These are phyloP conservation scores for cucumber (Cucumis sativus) DNA, from an alignment of 306 rosid genomes.

Conservation along the genomic window DNA sequence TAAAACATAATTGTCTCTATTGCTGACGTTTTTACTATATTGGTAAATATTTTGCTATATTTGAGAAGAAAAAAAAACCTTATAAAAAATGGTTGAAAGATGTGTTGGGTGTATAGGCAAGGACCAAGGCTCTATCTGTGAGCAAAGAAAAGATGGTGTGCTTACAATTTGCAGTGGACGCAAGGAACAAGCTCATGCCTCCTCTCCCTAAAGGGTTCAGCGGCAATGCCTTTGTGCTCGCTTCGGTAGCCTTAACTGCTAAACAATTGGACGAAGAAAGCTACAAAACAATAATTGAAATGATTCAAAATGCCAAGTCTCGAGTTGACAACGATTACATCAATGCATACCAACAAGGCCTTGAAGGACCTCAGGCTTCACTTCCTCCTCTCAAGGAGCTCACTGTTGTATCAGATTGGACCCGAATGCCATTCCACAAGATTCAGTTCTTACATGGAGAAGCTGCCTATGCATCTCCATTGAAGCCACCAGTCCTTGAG, in stretches of 20 bases:
- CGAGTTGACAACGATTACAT: slow-evolving; percentile 37
- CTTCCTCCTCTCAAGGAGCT: slow-evolving; percentile 64
- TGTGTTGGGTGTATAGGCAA: slow-evolving; percentile 24
- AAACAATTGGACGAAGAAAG: slow-evolving; percentile 25
- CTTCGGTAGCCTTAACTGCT: slow-evolving; percentile 43
- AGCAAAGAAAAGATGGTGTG: slow-evolving; percentile 43
- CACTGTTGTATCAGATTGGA: slow-evolving; percentile 71
- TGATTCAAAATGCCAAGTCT: slow-evolving; percentile 46
- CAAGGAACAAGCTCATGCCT: slow-evolving; percentile 40
- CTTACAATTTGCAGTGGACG: slow-evolving; percentile 58
- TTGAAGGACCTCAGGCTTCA: slow-evolving; percentile 28
- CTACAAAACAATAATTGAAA: slow-evolving; percentile 26
- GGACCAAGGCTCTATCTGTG: slow-evolving; percentile 38
- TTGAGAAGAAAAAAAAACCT: too few species aligned
- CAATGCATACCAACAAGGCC: slow-evolving; percentile 34
- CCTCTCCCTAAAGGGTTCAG: slow-evolving; percentile 48
- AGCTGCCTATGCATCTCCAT: slow-evolving; percentile 46
- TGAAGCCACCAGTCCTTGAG: slow-evolving; percentile 45
- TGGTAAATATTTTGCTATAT: too few species aligned
- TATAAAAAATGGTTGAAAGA: background rate
- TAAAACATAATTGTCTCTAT: too few species aligned
- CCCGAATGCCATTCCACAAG: slow-evolving; percentile 63
- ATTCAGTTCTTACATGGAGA: slow-evolving; percentile 29
- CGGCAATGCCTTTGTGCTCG: slow-evolving; percentile 68
- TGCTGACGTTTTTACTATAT: too few species aligned